A percentile compares a stretch with the other conserved stretches of the same genome.
phyloP scores from a whole-genome alignment of 176 grass and related monocot genomes.

The Hsuehochloa calcarea region DNA sequence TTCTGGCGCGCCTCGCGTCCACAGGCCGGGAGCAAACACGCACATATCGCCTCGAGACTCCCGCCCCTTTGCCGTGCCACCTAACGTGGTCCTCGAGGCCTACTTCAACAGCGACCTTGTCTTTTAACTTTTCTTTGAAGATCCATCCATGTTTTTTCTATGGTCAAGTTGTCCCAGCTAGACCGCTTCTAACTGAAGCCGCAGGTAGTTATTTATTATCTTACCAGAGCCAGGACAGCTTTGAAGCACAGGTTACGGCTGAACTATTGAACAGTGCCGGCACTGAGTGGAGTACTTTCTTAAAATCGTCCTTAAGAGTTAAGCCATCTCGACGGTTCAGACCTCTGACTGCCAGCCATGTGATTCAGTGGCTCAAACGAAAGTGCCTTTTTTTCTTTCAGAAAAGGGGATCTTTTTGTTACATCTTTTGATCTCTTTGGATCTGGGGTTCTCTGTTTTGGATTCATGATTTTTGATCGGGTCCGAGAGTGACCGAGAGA shows the following conservation, averaged over 20 bases:
- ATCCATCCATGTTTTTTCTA: not conserved
- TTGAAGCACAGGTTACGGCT: not conserved
- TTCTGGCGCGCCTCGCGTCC: slow-evolving; percentile 23
- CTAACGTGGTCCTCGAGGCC: not conserved
- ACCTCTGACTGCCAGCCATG: not conserved
- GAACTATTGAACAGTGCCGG: not conserved
- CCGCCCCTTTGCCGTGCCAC: not conserved
- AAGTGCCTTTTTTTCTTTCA: not conserved
- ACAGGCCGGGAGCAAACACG: not conserved
- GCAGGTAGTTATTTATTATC: not conserved
- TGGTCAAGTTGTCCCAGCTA: not conserved
- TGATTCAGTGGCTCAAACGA: not conserved
- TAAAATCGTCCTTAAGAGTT: not conserved
- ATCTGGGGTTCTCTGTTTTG: too few species aligned
- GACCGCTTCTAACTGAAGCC: not conserved
- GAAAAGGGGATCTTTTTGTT: not conserved
- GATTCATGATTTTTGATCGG: too few species aligned
- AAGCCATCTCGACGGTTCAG: too few species aligned
- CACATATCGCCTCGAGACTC: not conserved
- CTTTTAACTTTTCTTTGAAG: not conserved
- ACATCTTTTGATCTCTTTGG: too few species aligned
- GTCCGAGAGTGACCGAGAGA: too few species aligned
- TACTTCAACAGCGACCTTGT: not conserved
- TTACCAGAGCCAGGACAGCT: not conserved
- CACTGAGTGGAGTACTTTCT: not conserved